Evolutionary conservation across 192 early-diverging fungal species (phyloP), one percentile per base, ranked within the genome.

Genomic region (Chytriomyces sp.): DNA sequence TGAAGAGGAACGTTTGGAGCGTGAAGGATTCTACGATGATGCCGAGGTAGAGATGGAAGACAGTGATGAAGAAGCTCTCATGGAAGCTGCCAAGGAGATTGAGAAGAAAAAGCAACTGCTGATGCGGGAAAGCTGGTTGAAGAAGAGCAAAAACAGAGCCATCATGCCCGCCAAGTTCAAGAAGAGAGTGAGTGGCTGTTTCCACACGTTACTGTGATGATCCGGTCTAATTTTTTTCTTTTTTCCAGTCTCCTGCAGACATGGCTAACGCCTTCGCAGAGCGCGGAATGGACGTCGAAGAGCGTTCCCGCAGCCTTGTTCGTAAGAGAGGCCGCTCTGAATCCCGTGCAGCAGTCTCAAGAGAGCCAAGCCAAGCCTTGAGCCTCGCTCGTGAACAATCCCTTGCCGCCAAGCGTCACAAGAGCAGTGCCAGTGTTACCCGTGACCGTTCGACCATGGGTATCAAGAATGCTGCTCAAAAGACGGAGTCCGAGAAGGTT

Each of bases 1-100:
- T 75, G 98, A 99, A 83, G 98, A 99, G 86, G 97, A 98, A 85
- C 86, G 91, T 63, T 85, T 99, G 28, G 92, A 89, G n/a, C 91
- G 93, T 50, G 94, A 97, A 83, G 97, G 97, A 43, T 92, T 94
- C 83, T 99, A 99, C 86, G 84, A 86, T 5, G 76, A 64, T 45
- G 89, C 90, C 16, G 94, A 96, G 62, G 86, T 87, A 47, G 85
- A 79, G 46, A 67, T 77, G 77, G 80, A 87, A 60, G 92, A 95
- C 77, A 91, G 90, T 28, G 96, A 97, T 61, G 94, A 96, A 66
- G 88, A 90, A 76, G 88, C 87, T 48, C 86, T 97, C 78, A 87
- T 88, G 73, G 85, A 84, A 6, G 92, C 93, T 23, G 96, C 95
- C 2, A 84, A 89, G 46, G 91, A 86, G 50, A 93, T 98, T 76